Evolutionary conservation across 257 asterid species (phyloP).

Genomic region (Nicotiana tabacum): DNA sequence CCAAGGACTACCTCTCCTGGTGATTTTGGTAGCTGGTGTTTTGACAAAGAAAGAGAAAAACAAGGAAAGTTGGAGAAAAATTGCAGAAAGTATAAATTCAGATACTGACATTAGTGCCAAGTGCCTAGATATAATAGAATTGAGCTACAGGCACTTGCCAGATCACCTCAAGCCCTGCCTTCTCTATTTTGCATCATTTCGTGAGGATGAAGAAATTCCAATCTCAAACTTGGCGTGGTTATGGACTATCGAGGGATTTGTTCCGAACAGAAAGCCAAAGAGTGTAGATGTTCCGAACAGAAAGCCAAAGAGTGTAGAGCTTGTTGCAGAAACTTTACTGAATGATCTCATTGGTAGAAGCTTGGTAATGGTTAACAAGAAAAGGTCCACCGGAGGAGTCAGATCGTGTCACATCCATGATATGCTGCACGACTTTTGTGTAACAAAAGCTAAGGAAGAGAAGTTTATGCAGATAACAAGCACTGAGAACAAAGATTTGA

Average conservation of each 20-base stretch:
- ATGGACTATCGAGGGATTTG: conserved; percentile 9
- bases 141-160: not conserved
- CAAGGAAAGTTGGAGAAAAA: not conserved
- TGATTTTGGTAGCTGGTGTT: conserved; percentile 14
- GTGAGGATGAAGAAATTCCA: not conserved
- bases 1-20: conserved; percentile 9
- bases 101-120: not conserved
- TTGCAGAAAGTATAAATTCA: not conserved
- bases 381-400: not conserved
- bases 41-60: not conserved
- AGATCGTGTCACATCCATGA: not conserved
- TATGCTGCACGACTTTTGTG: not conserved
- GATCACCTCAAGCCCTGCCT: not conserved
- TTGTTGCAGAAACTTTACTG: conserved; percentile 1
- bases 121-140: not conserved
- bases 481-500: too few species aligned
- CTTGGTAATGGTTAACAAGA: not conserved
- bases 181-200: not conserved
- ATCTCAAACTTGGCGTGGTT: not conserved
- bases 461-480: too few species aligned
- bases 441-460: not conserved
- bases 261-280: not conserved
- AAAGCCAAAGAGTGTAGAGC: not conserved
- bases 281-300: not conserved
- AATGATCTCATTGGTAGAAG: conserved; percentile 14